Conservation (phyloP, 2,329 filamentous ascomycete genomes). For the Colletotrichum sp. region DNA sequence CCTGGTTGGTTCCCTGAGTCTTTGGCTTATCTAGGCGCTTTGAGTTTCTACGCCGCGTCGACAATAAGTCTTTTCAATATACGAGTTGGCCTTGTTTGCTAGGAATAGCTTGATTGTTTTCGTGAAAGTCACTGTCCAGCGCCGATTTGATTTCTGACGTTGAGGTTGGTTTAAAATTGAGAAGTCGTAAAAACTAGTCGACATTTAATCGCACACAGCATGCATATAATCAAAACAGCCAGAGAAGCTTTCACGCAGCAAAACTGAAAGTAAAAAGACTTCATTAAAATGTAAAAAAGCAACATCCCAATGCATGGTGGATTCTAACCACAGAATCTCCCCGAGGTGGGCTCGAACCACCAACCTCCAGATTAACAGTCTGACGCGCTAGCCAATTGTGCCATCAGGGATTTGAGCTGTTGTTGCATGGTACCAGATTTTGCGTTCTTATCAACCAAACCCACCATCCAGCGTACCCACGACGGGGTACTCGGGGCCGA, state of each 20-base stretch:
- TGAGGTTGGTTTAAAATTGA: background rate
- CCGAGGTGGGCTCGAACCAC: conserved; percentile 22
- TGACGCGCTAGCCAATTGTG: conserved; percentile 23
- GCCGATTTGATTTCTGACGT: background rate
- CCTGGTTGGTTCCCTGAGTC: background rate
- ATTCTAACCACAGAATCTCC: background rate
- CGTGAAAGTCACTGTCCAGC: background rate
- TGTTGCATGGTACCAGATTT: fast-evolving
- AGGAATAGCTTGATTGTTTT: background rate
- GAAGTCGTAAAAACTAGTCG: background rate
- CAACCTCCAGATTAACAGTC: conserved; percentile 23
- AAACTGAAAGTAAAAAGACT: background rate
- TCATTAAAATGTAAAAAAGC: background rate
- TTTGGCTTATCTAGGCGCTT: background rate
- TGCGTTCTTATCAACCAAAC: background rate
- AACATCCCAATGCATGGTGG: fast-evolving
- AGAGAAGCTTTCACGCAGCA: background rate
- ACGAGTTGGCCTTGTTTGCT: background rate
- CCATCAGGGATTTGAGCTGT: conserved; percentile 15
- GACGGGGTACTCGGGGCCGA: background rate
- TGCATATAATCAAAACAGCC: background rate
- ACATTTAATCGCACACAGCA: background rate
- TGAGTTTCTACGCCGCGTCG: background rate
- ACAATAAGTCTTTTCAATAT: background rate
- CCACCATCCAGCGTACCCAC: background rate